Conservation (phyloP, 768 basidiomycete genomes). For the Trametes elegans region DNA sequence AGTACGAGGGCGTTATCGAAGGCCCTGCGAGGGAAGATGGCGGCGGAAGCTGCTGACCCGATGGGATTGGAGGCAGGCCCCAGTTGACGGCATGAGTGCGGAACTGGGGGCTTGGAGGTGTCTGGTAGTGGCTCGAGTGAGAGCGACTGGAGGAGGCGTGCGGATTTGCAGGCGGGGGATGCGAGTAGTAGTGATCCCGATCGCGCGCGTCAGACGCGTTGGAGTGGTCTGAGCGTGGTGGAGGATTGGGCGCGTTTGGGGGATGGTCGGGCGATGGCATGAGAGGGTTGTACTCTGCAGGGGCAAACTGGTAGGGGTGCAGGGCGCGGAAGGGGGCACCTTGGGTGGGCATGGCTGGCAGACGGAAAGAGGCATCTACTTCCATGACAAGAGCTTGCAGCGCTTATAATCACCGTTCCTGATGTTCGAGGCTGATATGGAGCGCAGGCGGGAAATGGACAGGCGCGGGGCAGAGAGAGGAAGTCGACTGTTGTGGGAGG, state of each 20-base stretch:
- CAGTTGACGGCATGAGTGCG: constrained; percentile 19
- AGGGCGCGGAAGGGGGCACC: constrained; percentile 19
- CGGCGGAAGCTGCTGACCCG: constrained; percentile 33
- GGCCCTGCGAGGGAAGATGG: constrained; percentile 42
- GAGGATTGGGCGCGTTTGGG: constrained; percentile 13
- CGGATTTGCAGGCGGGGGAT: constrained; percentile 2
- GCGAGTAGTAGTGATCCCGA: constrained; percentile 32
- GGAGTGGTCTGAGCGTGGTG: constrained; percentile 11
- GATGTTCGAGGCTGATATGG: constrained; percentile 14
- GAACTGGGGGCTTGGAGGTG: constrained; percentile 13
- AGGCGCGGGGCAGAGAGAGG: neutral
- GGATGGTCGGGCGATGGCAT: constrained; percentile 21
- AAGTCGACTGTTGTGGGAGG: constrained; percentile 8
- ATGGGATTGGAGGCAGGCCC: constrained; percentile 7
- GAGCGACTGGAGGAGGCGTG: constrained; percentile 21
- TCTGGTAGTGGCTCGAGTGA: neutral
- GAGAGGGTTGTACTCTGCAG: constrained; percentile 19
- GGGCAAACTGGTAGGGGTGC: constrained; percentile 19
- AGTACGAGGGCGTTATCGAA: constrained; percentile 18
- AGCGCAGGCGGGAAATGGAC: neutral
- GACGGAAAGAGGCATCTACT: constrained; percentile 19
- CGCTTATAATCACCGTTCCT: constrained; percentile 12
- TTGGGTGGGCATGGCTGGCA: constrained; percentile 15
- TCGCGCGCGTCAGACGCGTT: constrained; percentile 25
- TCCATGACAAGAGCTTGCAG: constrained; percentile 16